Evolutionary conservation across 2,329 filamentous ascomycete species (phyloP).

Genomic region (Daldinia sp.): DNA sequence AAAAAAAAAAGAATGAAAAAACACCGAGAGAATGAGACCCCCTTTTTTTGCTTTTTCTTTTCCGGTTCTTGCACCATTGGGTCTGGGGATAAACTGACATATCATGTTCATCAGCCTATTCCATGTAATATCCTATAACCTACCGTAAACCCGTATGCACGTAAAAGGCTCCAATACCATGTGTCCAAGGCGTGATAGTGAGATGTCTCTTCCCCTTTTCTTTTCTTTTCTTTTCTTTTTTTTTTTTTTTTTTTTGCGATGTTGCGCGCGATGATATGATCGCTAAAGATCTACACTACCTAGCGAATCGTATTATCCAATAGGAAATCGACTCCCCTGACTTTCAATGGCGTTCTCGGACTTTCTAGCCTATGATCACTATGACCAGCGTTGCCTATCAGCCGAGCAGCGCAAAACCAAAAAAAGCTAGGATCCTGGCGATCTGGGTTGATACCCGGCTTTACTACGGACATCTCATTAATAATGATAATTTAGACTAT

Average conservation of each 20-base stretch:
- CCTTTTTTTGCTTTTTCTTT: constrained; percentile 7
- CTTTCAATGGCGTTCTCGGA: constrained; percentile 3
- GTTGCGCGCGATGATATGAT: constrained; percentile 26
- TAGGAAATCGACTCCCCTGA: constrained; percentile 19
- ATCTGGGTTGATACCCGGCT: neutral
- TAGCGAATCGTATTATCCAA: constrained; percentile 13
- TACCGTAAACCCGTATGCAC: neutral
- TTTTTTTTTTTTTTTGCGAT: constrained; percentile 9
- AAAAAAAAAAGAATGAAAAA: constrained; percentile 1
- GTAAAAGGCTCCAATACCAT: constrained; percentile 4
- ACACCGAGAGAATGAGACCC: constrained; percentile 19
- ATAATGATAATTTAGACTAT: too few relatives aligned
- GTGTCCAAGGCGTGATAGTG: constrained; percentile 6
- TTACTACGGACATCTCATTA: constrained; percentile 25
- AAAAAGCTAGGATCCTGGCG: neutral
- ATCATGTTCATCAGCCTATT: constrained; percentile 19
- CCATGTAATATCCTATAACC: neutral
- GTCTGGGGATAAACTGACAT: constrained; percentile 10
- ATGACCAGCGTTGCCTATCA: constrained; percentile 4
- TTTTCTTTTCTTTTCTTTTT: constrained; percentile 8
- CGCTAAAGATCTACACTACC: constrained; percentile 19
- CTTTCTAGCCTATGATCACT: constrained; percentile 11
- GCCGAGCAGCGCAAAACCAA: constrained; percentile 15
- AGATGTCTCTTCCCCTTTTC: neutral
- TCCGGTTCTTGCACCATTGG: constrained; percentile 3